phyloP scores from a whole-genome alignment of 1,284 basidiomycete species.

The Ceratobasidium sp. region DNA sequence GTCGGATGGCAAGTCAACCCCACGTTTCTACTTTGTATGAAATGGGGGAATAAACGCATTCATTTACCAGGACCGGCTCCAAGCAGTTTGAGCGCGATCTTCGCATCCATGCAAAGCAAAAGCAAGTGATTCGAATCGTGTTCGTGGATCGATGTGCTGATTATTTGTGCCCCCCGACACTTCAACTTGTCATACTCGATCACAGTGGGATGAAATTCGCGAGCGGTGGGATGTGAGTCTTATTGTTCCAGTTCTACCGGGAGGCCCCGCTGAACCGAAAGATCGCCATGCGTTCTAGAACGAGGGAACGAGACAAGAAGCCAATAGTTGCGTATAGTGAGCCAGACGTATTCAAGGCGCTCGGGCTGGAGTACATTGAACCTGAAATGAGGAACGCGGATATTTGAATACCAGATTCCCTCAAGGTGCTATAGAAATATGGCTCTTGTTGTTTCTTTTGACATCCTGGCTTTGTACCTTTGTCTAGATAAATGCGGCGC shows the following conservation, averaged over 20 bases:
- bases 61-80: conserved; percentile 71
- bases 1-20: conserved; percentile 69
- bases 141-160: not conserved
- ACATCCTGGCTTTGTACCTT: not conserved
- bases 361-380: conserved; percentile 73
- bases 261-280: conserved; percentile 19
- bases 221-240: conserved; percentile 72
- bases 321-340: conserved; percentile 66
- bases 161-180: not conserved
- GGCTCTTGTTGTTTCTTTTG: too few species aligned
- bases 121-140: conserved; percentile 45
- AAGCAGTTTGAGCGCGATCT: conserved; percentile 83
- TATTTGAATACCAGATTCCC: conserved; percentile 52
- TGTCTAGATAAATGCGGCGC: not conserved
- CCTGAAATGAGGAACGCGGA: conserved; percentile 74
- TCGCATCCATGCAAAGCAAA: conserved; percentile 72
- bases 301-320: conserved; percentile 67
- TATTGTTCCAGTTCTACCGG: conserved; percentile 37
- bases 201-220: conserved; percentile 78
- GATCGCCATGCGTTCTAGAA: conserved; percentile 52
- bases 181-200: conserved; percentile 30
- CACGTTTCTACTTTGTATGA: not conserved
- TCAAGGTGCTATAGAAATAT: too few species aligned
- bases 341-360: conserved; percentile 69
- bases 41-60: not conserved